Percentiles rank a stretch among this genome's conserved stretches.
phyloP scores from a whole-genome alignment of 106 monocot species.

The Dendrobium chrysotoxum region DNA sequence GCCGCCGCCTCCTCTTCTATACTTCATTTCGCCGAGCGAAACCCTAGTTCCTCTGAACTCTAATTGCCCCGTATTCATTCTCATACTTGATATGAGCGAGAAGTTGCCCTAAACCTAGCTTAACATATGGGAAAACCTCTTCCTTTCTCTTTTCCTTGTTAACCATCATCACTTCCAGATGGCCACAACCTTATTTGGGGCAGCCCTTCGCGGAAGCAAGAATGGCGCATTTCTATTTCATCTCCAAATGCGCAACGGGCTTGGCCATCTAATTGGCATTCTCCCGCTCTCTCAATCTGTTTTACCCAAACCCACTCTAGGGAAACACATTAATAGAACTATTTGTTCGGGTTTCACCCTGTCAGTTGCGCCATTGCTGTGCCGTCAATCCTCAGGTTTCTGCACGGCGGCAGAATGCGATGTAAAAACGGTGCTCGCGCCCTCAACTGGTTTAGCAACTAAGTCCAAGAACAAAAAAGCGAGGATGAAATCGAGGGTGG shows the following conservation, averaged over 20 bases:
- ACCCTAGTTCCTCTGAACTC: too few species aligned
- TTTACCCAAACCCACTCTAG: not conserved
- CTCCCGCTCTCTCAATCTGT: not conserved
- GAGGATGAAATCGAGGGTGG: conserved; percentile 40
- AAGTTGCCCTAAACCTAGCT: too few species aligned
- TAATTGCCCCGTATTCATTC: too few species aligned
- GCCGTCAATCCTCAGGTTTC: not conserved
- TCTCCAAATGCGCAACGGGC: not conserved
- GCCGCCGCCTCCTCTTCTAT: not conserved
- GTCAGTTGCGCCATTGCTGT: not conserved
- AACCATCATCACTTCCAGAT: not conserved
- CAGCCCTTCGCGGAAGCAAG: conserved; percentile 4
- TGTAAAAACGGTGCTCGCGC: not conserved
- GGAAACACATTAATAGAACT: not conserved
- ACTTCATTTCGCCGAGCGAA: too few species aligned
- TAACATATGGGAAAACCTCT: not conserved
- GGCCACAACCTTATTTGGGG: not conserved
- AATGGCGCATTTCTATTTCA: not conserved
- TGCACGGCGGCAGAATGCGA: conserved; percentile 2
- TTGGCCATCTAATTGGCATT: not conserved
- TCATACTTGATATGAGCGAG: too few species aligned
- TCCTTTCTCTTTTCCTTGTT: not conserved
- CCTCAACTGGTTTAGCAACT: not conserved
- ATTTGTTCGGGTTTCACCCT: conserved; percentile 1
- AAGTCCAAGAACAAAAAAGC: conserved; percentile 22